phyloP scores from a whole-genome alignment of 345 rosid species.

The Corchorus capsularis region DNA sequence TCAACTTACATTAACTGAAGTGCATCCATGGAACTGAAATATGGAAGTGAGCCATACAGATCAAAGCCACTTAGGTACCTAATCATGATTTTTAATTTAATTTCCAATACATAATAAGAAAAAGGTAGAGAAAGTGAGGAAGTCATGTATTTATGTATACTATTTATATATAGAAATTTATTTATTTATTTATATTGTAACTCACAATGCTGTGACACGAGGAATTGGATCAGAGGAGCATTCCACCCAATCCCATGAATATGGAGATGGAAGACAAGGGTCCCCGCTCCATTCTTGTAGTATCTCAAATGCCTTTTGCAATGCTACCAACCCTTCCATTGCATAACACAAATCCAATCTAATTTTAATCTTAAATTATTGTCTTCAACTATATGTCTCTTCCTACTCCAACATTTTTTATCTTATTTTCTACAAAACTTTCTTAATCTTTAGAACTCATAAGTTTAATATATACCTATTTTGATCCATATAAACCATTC shows the following conservation, averaged over 20 bases:
- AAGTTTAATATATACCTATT: too few species aligned
- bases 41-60: slow-evolving; percentile 25
- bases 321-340: too few species aligned
- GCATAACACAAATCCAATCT: too few species aligned
- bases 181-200: too few species aligned
- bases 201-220: slow-evolving; percentile 26
- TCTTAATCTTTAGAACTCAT: too few species aligned
- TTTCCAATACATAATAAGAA: background rate
- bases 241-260: slow-evolving; percentile 28
- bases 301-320: background rate
- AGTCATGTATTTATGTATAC: background rate
- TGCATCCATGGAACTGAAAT: slow-evolving; percentile 29
- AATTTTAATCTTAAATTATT: too few species aligned
- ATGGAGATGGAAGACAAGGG: background rate
- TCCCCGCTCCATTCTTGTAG: background rate
- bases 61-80: slow-evolving; percentile 25
- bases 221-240: slow-evolving; percentile 20
- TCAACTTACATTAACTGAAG: slow-evolving; percentile 28
- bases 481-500: too few species aligned
- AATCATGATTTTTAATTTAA: background rate
- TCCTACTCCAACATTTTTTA: too few species aligned
- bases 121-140: background rate
- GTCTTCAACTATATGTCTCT: too few species aligned
- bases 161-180: background rate
- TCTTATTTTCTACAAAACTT: too few species aligned